Evolutionary conservation across 2,329 filamentous ascomycete species (phyloP), one percentile per base, ranked within the genome.

Genomic region (Cercospora zeae-maydis): DNA sequence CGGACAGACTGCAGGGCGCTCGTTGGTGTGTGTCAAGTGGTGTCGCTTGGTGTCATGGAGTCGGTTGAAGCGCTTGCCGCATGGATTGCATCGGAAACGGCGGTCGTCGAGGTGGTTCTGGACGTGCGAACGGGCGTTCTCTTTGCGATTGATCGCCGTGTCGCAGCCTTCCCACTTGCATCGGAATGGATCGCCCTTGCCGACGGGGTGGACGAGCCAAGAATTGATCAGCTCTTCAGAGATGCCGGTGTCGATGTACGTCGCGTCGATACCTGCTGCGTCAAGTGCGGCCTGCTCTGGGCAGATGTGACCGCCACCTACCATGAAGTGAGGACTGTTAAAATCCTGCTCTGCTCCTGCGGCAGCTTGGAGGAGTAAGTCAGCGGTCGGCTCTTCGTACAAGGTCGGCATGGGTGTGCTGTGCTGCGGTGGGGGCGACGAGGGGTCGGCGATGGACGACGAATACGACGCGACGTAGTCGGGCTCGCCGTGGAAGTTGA

Each of bases 121-220:
- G 13, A 99, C 91, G 76, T 99, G 95, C 0, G 93, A 96, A 76
- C 96, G 96, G 81, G 98, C 97, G 78, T 99, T 98, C 77, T 99
- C 95, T 76, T 97, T 96, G 70, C 95, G 87, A n/a, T 93, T 93
- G 74, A 99, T 98, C 58, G 88, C 86, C 77, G 96, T 96, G 70
- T 88, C 85, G 77, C 95, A 99, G 30, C 87, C 88, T 8, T 91
- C 81, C 70, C 76, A 82, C 14, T 82, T 73, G 70, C 81, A 83
- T 10, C 76, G 79, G 76, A 79, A 82, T 37, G 80, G 77, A 66
- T 77, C 76, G 58, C 75, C 78, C 14, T 70, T 69, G 4, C 75
- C 71, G 49, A 79, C 74, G 64, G 81, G 80, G 62, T 79, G 77
- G 63, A 79, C 80, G 63, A 82, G 81, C 70, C 78, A 81, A 27